phyloP scores from a whole-genome alignment of 257 asterid genomes.

The Primulina eburnea region DNA sequence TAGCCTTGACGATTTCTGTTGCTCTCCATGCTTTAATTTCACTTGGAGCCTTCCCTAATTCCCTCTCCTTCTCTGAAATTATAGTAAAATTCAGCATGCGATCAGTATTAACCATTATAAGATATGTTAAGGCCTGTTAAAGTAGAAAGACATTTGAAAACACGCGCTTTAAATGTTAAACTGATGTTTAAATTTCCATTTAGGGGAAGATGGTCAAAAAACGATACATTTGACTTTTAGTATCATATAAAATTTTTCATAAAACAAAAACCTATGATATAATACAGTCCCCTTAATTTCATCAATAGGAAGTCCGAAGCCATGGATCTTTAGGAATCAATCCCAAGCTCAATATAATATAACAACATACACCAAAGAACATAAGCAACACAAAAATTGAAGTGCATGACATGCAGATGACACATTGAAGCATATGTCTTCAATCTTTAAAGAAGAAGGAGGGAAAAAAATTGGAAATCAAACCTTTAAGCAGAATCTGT shows the following conservation, averaged over 20 bases:
- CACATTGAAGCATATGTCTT: no score
- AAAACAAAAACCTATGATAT: no score
- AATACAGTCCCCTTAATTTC: no score
- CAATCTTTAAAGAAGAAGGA: background rate
- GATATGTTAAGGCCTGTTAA: no score
- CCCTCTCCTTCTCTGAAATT: constrained; percentile 65
- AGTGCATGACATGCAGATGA: background rate
- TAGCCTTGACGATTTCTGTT: constrained; percentile 63
- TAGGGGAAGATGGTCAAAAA: no score
- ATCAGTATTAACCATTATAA: background rate
- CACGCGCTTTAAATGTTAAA: background rate
- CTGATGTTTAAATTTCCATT: background rate
- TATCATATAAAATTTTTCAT: no score
- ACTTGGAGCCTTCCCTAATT: constrained; percentile 55
- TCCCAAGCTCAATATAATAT: no score
- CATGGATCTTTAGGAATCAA: no score
- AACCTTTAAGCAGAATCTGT: constrained; percentile 83
- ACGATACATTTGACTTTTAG: no score
- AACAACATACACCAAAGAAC: background rate
- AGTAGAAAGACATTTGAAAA: no score
- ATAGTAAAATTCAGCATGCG: constrained; percentile 9
- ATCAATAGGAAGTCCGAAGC: no score
- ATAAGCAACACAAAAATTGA: background rate
- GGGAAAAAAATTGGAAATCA: background rate
- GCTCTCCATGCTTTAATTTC: constrained; percentile 72